Conservation (phyloP, 2,329 filamentous ascomycete genomes). For the Colletotrichum orchidophilum region DNA sequence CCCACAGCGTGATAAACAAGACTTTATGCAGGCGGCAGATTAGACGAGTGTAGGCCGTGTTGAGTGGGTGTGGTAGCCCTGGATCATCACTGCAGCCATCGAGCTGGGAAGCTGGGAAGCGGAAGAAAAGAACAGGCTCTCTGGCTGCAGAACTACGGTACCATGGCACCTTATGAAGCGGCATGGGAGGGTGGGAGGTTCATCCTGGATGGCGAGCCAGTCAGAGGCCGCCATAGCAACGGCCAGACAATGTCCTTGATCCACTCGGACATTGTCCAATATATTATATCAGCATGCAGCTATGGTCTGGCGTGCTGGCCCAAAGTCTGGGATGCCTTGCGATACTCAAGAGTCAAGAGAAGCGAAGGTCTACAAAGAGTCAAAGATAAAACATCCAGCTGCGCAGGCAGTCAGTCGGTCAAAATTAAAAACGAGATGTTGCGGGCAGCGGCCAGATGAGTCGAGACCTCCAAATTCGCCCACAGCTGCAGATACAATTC, state of each 20-base stretch:
- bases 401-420: not conserved
- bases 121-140: constrained; percentile 5
- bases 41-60: constrained; percentile 4
- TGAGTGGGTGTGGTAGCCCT: not conserved
- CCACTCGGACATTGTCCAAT: constrained; percentile 21
- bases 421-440: not conserved
- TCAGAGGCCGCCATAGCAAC: constrained; percentile 1
- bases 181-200: not conserved
- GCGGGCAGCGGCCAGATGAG: constrained; percentile 18
- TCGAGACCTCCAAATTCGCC: constrained; percentile 11
- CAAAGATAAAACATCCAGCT: not conserved
- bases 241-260: not conserved
- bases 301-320: not conserved
- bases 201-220: not conserved
- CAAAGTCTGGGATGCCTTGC: not conserved
- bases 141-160: constrained; percentile 12
- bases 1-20: not conserved
- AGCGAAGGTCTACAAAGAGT: not conserved
- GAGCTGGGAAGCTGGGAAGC: not conserved
- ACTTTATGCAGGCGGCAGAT: constrained; percentile 1
- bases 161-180: constrained; percentile 6
- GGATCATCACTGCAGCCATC: not conserved
- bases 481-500: not conserved
- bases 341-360: not conserved
- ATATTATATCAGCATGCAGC: not conserved